phyloP scores from a whole-genome alignment of 352 stramenopile species.

The Globisporangium spinosum region DNA sequence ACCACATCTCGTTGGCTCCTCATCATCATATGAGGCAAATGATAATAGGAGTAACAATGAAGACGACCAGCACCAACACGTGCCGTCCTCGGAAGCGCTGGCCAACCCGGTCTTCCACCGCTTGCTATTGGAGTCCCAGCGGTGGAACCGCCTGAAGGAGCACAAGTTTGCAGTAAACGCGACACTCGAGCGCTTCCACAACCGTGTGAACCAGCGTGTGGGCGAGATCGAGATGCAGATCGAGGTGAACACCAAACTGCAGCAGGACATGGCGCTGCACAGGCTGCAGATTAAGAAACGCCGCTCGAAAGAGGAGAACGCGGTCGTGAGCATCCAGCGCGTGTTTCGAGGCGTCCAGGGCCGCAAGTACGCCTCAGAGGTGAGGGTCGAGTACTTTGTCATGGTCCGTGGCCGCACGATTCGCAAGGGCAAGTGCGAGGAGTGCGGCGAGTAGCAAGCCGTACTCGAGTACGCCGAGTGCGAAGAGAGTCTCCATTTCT shows the following conservation, averaged over 20 bases:
- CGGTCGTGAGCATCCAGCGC: constrained; percentile 47
- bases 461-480: constrained; percentile 68
- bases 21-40: constrained; percentile 11
- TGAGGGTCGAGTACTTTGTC: constrained; percentile 60
- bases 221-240: constrained; percentile 48
- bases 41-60: constrained; percentile 27
- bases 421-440: constrained; percentile 64
- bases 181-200: constrained; percentile 19
- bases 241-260: constrained; percentile 52
- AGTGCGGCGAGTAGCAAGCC: constrained; percentile 62
- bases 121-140: constrained; percentile 26
- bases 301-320: constrained; percentile 35
- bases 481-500: constrained; percentile 67
- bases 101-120: constrained; percentile 45
- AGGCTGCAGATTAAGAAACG: constrained; percentile 29
- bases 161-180: constrained; percentile 20
- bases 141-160: constrained; percentile 18
- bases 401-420: constrained; percentile 64
- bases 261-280: constrained; percentile 26
- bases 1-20: constrained; percentile 23
- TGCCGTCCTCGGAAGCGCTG: constrained; percentile 40
- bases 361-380: constrained; percentile 35
- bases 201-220: constrained; percentile 38
- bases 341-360: constrained; percentile 41
- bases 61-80: constrained; percentile 17